Conservation (phyloP, 176 grass and related monocot genomes). For the Phyllostachys edulis region DNA sequence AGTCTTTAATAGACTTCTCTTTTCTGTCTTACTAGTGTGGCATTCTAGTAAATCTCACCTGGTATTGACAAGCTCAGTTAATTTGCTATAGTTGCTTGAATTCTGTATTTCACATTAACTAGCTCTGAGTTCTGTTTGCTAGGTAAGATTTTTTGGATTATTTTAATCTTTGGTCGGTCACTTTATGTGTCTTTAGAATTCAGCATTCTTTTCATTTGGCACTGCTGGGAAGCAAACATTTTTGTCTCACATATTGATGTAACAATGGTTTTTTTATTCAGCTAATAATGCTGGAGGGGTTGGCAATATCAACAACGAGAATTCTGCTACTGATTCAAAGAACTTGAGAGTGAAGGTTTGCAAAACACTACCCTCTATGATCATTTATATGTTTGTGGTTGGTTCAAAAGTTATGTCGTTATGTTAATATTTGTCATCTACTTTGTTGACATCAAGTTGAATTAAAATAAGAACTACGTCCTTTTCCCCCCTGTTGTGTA, state of each 20-base stretch:
- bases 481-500: constrained; percentile 31
- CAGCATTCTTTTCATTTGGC: neutral
- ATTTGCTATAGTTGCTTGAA: neutral
- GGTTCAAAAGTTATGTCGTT: neutral
- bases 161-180: neutral
- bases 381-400: neutral
- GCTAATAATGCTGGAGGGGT: constrained; percentile 53
- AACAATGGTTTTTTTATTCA: constrained; percentile 22
- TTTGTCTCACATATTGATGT: neutral
- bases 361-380: neutral
- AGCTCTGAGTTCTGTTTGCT: neutral
- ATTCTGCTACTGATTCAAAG: constrained; percentile 50
- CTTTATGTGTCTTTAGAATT: neutral
- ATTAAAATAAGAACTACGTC: neutral
- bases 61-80: neutral
- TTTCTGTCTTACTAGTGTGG: neutral
- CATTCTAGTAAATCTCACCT: neutral
- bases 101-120: neutral
- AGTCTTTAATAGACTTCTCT: neutral
- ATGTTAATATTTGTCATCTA: neutral
- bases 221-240: neutral
- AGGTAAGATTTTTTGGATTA: constrained; percentile 1
- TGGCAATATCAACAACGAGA: constrained; percentile 48
- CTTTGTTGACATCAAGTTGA: constrained; percentile 19
- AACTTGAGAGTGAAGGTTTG: constrained; percentile 77